phyloP scores from a whole-genome alignment of 2,329 filamentous ascomycete genomes.

The Aspergillus ibericus region DNA sequence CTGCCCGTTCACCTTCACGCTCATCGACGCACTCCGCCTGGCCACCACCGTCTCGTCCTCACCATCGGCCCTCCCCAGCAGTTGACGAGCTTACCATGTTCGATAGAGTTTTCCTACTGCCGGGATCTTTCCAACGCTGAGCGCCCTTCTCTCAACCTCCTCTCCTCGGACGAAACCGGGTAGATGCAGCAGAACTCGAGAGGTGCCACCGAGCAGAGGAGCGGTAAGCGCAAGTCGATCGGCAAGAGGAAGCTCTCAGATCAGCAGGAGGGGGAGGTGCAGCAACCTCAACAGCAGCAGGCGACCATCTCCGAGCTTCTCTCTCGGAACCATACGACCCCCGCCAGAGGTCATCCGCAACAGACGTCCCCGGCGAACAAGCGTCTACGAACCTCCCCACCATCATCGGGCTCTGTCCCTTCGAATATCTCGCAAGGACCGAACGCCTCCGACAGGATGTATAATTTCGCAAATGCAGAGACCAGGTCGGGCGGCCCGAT shows the following conservation, averaged over 20 bases:
- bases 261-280: constrained; percentile 34
- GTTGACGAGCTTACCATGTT: constrained; percentile 18
- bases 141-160: constrained; percentile 17
- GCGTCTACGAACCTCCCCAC: constrained; percentile 37
- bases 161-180: constrained; percentile 34
- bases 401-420: constrained; percentile 21
- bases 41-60: constrained; percentile 2
- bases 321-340: constrained; percentile 31
- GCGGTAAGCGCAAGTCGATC: constrained; percentile 45
- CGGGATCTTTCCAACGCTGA: constrained; percentile 24
- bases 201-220: constrained; percentile 41
- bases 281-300: constrained; percentile 36
- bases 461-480: constrained; percentile 49
- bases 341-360: constrained; percentile 20
- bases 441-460: constrained; percentile 51
- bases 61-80: constrained; percentile 1
- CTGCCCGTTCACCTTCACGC: background rate
- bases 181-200: constrained; percentile 45
- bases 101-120: constrained; percentile 9
- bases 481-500: constrained; percentile 41
- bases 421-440: constrained; percentile 15
- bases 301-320: constrained; percentile 49
- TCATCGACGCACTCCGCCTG: constrained; percentile 1
- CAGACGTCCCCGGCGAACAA: constrained; percentile 41
- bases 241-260: constrained; percentile 44